Evolutionary conservation across 257 asterid genomes (phyloP).

Genomic region (Fraxinus quadrangulata): DNA sequence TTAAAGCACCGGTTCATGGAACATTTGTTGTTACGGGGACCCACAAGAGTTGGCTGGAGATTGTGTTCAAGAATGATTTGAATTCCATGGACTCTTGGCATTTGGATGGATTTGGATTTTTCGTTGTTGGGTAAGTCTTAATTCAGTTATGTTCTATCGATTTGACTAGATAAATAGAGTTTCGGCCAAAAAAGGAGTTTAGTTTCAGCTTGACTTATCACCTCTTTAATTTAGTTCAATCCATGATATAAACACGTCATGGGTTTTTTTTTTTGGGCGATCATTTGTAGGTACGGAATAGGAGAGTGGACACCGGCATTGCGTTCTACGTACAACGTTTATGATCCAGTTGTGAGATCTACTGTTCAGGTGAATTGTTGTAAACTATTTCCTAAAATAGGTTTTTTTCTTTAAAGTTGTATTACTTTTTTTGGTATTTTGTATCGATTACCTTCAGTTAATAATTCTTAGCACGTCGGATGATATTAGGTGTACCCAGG

Average conservation of each 20-base stretch:
- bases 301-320: conserved; percentile 50
- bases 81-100: conserved; percentile 56
- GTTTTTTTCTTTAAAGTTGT: too few species aligned
- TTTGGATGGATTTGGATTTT: conserved; percentile 60
- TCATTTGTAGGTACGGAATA: conserved; percentile 36
- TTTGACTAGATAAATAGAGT: too few species aligned
- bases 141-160: too few species aligned
- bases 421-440: background rate
- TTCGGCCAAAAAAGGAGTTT: too few species aligned
- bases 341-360: conserved; percentile 47
- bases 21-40: conserved; percentile 48
- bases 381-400: too few species aligned
- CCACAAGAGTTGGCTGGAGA: conserved; percentile 55
- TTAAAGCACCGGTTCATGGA: conserved; percentile 30
- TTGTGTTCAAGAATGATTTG: conserved; percentile 47
- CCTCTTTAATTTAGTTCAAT: background rate
- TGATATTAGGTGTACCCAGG: conserved; percentile 23
- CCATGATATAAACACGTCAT: background rate
- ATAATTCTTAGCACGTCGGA: background rate
- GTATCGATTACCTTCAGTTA: background rate
- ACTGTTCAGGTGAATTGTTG: conserved; percentile 21
- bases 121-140: conserved; percentile 45
- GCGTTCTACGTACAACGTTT: conserved; percentile 36
- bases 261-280: background rate
- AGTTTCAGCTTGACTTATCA: background rate